These are phyloP conservation scores for Botrytis sinoallii DNA, from an alignment of 2,329 filamentous ascomycete genomes.

Conservation along the genomic window DNA sequence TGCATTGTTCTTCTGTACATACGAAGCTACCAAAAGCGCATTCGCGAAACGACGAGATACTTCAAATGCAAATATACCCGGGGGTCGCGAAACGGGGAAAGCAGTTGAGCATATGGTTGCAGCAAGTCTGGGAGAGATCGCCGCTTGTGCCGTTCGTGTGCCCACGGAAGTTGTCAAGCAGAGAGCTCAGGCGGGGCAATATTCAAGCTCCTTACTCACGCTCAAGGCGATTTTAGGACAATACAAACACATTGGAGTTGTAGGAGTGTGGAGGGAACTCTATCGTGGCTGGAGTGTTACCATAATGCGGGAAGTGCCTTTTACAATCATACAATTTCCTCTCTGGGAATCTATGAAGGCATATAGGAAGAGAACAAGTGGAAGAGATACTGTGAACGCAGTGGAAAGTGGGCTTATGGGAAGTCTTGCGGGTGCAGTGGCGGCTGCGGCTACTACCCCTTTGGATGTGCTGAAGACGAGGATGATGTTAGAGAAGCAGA, in stretches of 20 bases:
- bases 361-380: constrained; percentile 52
- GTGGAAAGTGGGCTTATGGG: constrained; percentile 82
- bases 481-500: constrained; percentile 82
- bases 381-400: constrained; percentile 56
- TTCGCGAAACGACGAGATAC: not conserved
- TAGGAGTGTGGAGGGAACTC: constrained; percentile 72
- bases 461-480: constrained; percentile 95
- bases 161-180: constrained; percentile 98
- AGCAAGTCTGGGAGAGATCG: constrained; percentile 81
- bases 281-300: constrained; percentile 93
- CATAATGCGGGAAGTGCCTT: constrained; percentile 92
- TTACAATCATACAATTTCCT: constrained; percentile 95
- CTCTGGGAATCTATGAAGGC: constrained; percentile 92
- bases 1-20: constrained; percentile 95
- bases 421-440: constrained; percentile 76
- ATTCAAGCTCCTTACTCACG: constrained; percentile 66
- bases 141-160: constrained; percentile 87
- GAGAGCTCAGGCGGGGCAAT: constrained; percentile 83
- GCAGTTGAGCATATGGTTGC: constrained; percentile 73
- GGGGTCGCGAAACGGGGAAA: constrained; percentile 34
- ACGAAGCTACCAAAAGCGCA: constrained; percentile 68
- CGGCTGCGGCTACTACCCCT: constrained; percentile 85
- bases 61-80: not conserved
- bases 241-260: constrained; percentile 43
- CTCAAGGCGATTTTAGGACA: constrained; percentile 66